Percentiles rank a stretch among this genome's conserved stretches.
Conservation (phyloP, 2,329 filamentous ascomycete genomes). For the Botrytis elliptica region DNA sequence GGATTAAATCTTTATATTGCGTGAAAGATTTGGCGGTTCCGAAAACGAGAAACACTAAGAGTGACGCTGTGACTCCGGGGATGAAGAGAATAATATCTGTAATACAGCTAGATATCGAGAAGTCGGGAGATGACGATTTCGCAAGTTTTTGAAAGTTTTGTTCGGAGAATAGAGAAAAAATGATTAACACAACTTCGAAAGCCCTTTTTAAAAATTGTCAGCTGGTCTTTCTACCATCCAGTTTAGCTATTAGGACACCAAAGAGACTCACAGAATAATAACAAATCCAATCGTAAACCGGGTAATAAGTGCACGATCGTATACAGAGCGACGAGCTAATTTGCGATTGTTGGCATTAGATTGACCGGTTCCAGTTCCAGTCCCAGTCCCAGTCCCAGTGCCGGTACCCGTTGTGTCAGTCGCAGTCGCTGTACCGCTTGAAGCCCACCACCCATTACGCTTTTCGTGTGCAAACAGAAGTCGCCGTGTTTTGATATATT, state of each 20-base stretch:
- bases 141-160: conserved; percentile 34
- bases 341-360: conserved; percentile 8
- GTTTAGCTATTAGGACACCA: not conserved
- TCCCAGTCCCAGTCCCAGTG: not conserved
- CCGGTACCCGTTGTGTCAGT: conserved; percentile 22
- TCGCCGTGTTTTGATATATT: conserved; percentile 44
- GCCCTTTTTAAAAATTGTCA: conserved; percentile 26
- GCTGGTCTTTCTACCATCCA: conserved; percentile 17
- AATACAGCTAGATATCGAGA: conserved; percentile 38
- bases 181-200: conserved; percentile 44
- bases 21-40: conserved; percentile 43
- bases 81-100: conserved; percentile 41
- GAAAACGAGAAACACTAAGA: conserved; percentile 44
- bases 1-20: conserved; percentile 34
- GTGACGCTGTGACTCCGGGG: conserved; percentile 42
- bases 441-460: conserved; percentile 35
- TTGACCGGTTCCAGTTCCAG: not conserved
- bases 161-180: conserved; percentile 41
- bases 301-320: conserved; percentile 47
- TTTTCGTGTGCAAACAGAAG: conserved; percentile 38
- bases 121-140: conserved; percentile 39
- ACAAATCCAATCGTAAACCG: conserved; percentile 48
- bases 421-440: conserved; percentile 23
- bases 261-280: conserved; percentile 37
- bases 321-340: conserved; percentile 40